These are phyloP conservation scores for Picochlorum sp. DNA, from an alignment of 139 green algal species.

Conservation along the genomic window DNA sequence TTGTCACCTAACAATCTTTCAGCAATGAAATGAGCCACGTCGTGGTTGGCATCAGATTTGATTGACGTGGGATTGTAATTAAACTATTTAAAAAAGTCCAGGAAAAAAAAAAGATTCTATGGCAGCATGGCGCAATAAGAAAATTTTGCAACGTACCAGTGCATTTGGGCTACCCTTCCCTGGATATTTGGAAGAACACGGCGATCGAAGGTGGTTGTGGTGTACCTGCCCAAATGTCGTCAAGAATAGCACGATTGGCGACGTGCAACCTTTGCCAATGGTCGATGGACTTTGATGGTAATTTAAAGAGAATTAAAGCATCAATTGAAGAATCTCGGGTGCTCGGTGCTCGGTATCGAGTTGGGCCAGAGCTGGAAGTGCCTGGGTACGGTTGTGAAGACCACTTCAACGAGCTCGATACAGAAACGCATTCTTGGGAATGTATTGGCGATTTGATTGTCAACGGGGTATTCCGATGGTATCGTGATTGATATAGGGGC, in stretches of 20 bases:
- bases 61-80: too few species aligned
- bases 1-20: too few species aligned
- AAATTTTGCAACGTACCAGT: too few species aligned
- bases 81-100: too few species aligned
- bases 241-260: conserved; percentile 46
- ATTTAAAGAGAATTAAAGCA: conserved; percentile 64
- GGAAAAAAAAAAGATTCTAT: too few species aligned
- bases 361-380: conserved; percentile 93
- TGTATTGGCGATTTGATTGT: conserved; percentile 47
- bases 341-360: conserved; percentile 63
- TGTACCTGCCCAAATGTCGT: neutral
- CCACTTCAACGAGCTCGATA: conserved; percentile 93
- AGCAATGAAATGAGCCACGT: too few species aligned
- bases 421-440: conserved; percentile 77
- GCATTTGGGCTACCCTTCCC: too few species aligned
- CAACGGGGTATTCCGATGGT: conserved; percentile 50
- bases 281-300: conserved; percentile 95
- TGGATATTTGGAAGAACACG: too few species aligned
- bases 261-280: conserved; percentile 97
- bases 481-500: conserved; percentile 89
- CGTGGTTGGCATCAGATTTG: too few species aligned
- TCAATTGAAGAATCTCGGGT: conserved; percentile 67
- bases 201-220: too few species aligned
- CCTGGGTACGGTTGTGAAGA: conserved; percentile 98
- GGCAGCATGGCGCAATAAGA: too few species aligned